Conservation (phyloP, 2,329 filamentous ascomycete species). For the Colletotrichum horii region DNA sequence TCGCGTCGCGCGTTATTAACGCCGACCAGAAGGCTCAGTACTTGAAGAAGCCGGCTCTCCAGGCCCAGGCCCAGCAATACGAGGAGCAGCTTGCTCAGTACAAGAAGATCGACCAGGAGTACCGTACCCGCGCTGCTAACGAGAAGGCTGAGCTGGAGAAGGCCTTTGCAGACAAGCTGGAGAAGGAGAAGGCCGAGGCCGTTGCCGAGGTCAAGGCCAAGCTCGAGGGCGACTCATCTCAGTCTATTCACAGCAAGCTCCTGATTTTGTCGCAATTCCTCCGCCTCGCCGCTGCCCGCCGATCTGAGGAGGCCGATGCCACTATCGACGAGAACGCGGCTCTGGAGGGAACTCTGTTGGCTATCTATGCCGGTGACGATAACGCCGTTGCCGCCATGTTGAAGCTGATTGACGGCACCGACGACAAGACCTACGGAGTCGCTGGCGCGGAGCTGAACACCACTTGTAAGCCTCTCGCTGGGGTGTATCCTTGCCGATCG, state of each 20-base stretch:
- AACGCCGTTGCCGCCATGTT: constrained; percentile 76
- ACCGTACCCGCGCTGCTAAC: constrained; percentile 62
- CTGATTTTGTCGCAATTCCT: constrained; percentile 80
- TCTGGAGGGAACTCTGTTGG: constrained; percentile 78
- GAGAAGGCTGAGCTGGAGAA: constrained; percentile 68
- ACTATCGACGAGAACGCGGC: constrained; percentile 76
- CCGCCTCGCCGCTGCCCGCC: constrained; percentile 77
- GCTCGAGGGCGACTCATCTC: constrained; percentile 54
- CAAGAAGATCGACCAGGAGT: constrained; percentile 78
- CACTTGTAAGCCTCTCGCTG: constrained; percentile 65
- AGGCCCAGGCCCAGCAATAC: constrained; percentile 69
- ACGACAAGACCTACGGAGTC: constrained; percentile 70
- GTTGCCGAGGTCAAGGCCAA: constrained; percentile 60
- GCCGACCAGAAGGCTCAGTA: constrained; percentile 79
- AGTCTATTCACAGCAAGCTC: constrained; percentile 68
- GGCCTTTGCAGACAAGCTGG: constrained; percentile 53
- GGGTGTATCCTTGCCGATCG: not conserved
- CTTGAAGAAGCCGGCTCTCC: constrained; percentile 76
- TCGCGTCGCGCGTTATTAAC: constrained; percentile 77
- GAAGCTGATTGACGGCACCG: constrained; percentile 76
- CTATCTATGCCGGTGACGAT: constrained; percentile 81
- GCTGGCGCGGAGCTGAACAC: constrained; percentile 69
- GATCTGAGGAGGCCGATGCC: constrained; percentile 71
- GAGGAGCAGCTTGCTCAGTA: constrained; percentile 78
- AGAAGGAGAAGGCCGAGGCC: constrained; percentile 60